Evolutionary conservation across 495 filamentous ascomycete genomes (phyloP).

Genomic region (Penicillium bovifimosum): DNA sequence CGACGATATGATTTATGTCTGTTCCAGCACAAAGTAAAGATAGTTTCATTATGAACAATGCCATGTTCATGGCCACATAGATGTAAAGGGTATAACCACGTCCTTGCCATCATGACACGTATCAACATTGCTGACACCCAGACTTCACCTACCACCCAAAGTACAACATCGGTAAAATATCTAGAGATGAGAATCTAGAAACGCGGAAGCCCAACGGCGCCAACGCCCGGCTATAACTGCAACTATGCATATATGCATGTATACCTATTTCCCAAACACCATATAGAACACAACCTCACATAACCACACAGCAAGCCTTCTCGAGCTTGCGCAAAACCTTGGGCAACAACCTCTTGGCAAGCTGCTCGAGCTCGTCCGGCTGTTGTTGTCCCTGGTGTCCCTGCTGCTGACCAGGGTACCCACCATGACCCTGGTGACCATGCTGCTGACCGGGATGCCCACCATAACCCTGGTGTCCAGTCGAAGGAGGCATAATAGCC

Average conservation of each 20-base stretch:
- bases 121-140: not conserved
- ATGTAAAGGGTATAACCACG: slow-evolving; percentile 4
- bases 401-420: slow-evolving; percentile 32
- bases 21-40: not conserved
- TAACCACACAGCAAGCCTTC: slow-evolving; percentile 70
- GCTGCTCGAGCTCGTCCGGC: slow-evolving; percentile 58
- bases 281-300: slow-evolving; percentile 47
- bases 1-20: slow-evolving; percentile 4
- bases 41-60: slow-evolving; percentile 3
- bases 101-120: slow-evolving; percentile 6
- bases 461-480: slow-evolving; percentile 25
- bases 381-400: slow-evolving; percentile 43
- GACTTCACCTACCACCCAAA: not conserved
- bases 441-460: slow-evolving; percentile 4
- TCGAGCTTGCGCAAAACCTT: slow-evolving; percentile 57
- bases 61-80: not conserved
- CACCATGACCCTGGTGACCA: slow-evolving; percentile 25
- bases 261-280: not conserved
- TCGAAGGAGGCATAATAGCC: slow-evolving; percentile 48
- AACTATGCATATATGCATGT: not conserved
- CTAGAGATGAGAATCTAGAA: not conserved
- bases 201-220: not conserved
- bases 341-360: slow-evolving; percentile 57
- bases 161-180: not conserved
- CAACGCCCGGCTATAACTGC: not conserved